phyloP scores from a whole-genome alignment of 345 rosid genomes.

The Citrus hindsii region DNA sequence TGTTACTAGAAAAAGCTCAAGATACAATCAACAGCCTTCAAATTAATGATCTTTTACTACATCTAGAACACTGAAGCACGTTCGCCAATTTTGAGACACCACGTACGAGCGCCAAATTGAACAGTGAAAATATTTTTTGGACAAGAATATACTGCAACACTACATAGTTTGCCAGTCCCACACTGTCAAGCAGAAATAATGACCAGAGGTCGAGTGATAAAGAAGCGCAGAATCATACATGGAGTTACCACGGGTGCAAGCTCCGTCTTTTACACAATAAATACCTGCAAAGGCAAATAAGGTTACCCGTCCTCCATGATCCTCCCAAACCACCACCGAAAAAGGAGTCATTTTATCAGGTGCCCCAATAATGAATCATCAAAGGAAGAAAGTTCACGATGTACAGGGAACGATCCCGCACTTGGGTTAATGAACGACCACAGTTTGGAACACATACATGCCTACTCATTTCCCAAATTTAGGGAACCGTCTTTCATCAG shows the following conservation, averaged over 20 bases:
- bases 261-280: conserved; percentile 24
- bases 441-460: conserved; percentile 6
- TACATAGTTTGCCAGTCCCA: conserved; percentile 20
- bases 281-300: conserved; percentile 22
- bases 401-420: conserved; percentile 20
- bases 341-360: conserved; percentile 19
- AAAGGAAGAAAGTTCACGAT: conserved; percentile 24
- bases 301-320: conserved; percentile 7
- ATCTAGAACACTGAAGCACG: not conserved
- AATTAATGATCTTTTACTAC: not conserved
- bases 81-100: not conserved
- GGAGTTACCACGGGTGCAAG: conserved; percentile 20
- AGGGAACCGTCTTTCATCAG: conserved; percentile 97
- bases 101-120: not conserved
- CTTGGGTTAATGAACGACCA: conserved; percentile 16
- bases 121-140: conserved; percentile 1
- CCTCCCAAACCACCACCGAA: conserved; percentile 18
- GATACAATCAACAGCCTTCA: not conserved
- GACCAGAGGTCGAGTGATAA: conserved; percentile 15
- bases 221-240: conserved; percentile 19
- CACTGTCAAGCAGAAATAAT: conserved; percentile 25
- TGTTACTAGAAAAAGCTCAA: not conserved
- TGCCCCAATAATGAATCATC: conserved; percentile 27
- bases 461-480: conserved; percentile 71
- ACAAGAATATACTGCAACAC: conserved; percentile 27